Evolutionary conservation across 1,284 basidiomycete genomes (phyloP).

Genomic region (Papiliotrema fonsecae): DNA sequence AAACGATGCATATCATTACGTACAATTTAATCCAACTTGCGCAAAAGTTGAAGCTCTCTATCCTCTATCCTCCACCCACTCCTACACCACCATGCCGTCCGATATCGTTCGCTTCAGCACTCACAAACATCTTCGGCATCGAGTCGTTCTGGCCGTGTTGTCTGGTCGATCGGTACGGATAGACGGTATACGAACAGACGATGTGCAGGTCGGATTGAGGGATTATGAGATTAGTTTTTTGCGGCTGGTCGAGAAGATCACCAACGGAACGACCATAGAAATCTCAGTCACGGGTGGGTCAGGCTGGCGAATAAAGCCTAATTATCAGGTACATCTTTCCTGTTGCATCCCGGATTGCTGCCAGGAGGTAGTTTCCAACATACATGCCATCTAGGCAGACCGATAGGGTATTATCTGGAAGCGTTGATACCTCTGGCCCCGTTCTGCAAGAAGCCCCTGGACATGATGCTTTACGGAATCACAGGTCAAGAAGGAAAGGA

Average conservation of each 20-base stretch:
- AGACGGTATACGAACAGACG: constrained; percentile 82
- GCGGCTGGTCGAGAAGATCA: constrained; percentile 82
- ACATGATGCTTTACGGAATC: constrained; percentile 77
- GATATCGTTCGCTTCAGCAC: constrained; percentile 58
- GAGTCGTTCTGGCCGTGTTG: constrained; percentile 80
- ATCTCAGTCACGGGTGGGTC: constrained; percentile 85
- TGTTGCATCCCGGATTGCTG: constrained; percentile 89
- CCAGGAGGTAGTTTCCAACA: constrained; percentile 77
- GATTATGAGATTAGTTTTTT: constrained; percentile 93
- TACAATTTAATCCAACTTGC: too few relatives aligned
- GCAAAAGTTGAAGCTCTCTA: too few relatives aligned
- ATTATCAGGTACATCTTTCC: constrained; percentile 70
- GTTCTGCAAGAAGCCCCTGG: constrained; percentile 83
- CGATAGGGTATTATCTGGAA: constrained; percentile 92
- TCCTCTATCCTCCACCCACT: too few relatives aligned
- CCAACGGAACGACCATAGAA: constrained; percentile 92
- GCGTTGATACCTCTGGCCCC: constrained; percentile 84
- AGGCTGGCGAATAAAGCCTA: not conserved
- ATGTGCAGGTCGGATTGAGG: constrained; percentile 90
- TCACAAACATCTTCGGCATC: constrained; percentile 76
- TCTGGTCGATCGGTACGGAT: constrained; percentile 83
- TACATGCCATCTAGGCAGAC: constrained; percentile 79
- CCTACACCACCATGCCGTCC: not conserved
- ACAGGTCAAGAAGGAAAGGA: constrained; percentile 80
- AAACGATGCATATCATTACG: too few relatives aligned